A percentile compares a stretch with the other conserved stretches of the same genome.
These are phyloP conservation scores for Fusarium pseudocircinatum DNA, from an alignment of 2,329 filamentous ascomycete genomes.

Conservation along the genomic window DNA sequence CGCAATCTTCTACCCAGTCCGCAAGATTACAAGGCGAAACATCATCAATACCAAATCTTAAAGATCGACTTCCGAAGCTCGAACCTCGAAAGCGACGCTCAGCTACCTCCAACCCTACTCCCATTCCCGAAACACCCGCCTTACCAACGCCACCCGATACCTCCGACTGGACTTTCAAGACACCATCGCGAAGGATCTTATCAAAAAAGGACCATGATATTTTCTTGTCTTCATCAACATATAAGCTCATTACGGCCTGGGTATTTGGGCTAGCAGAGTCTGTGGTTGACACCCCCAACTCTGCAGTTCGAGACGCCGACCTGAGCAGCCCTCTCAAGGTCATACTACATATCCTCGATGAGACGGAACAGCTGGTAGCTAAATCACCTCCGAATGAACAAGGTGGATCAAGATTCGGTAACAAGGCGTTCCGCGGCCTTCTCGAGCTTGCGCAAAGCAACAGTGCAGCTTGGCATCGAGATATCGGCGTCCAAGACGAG, in stretches of 20 bases:
- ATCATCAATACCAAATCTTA: conserved; percentile 49
- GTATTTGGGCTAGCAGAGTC: conserved; percentile 87
- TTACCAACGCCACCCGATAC: conserved; percentile 75
- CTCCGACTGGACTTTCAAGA: conserved; percentile 68
- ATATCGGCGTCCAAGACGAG: conserved; percentile 62
- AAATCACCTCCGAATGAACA: conserved; percentile 84
- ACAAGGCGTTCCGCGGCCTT: conserved; percentile 87
- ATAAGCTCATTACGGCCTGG: conserved; percentile 81
- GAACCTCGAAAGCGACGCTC: conserved; percentile 69
- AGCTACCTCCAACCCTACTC: conserved; percentile 63
- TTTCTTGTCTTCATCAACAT: conserved; percentile 81
- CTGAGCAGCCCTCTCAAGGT: conserved; percentile 69
- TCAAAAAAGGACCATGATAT: conserved; percentile 81
- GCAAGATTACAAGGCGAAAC: conserved; percentile 12
- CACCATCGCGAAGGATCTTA: conserved; percentile 82
- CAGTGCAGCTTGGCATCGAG: conserved; percentile 69
- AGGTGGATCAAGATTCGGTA: conserved; percentile 90
- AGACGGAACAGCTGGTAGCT: conserved; percentile 72
- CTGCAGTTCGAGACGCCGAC: conserved; percentile 64
- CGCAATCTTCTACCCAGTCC: conserved; percentile 27
- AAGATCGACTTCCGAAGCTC: conserved; percentile 71
- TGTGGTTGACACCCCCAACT: conserved; percentile 75
- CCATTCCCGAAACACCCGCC: conserved; percentile 78
- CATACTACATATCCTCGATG: conserved; percentile 75
- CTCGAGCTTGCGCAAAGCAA: conserved; percentile 73